These are phyloP conservation scores for Claviceps pusilla DNA, from an alignment of 2,329 filamentous ascomycete species.

Conservation along the genomic window DNA sequence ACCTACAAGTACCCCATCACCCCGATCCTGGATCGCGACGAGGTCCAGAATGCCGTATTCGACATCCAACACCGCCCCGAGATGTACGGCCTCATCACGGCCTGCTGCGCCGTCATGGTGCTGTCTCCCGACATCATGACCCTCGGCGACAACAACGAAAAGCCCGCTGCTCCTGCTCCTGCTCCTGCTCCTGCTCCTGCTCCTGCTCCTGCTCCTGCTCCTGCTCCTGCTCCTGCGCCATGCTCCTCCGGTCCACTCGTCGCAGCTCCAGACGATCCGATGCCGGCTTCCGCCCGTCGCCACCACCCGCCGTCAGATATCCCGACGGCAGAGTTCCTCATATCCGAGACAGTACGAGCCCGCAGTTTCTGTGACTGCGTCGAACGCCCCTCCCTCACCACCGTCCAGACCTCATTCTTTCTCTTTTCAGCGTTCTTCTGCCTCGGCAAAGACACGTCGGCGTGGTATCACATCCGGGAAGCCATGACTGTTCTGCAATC, in stretches of 20 bases:
- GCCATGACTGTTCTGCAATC: constrained; percentile 16
- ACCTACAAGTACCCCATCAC: constrained; percentile 21
- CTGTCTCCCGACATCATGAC: constrained; percentile 15
- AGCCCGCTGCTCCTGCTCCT: not conserved
- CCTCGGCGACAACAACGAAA: not conserved
- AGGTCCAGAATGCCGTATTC: constrained; percentile 8
- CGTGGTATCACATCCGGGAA: constrained; percentile 19
- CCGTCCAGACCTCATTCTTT: constrained; percentile 19
- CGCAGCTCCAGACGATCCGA: not conserved
- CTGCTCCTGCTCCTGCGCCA: not conserved
- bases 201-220: too few species aligned
- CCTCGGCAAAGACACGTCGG: constrained; percentile 17
- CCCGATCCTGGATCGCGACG: constrained; percentile 14
- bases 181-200: too few species aligned
- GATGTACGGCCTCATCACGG: constrained; percentile 14
- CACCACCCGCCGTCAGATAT: not conserved
- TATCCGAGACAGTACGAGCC: constrained; percentile 15
- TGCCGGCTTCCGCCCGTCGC: not conserved
- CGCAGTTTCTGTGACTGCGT: constrained; percentile 12
- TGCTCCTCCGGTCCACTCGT: not conserved
- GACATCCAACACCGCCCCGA: constrained; percentile 7
- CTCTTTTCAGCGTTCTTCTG: constrained; percentile 17
- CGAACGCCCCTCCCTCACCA: constrained; percentile 13
- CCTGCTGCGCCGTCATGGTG: constrained; percentile 16
- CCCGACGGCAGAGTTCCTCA: constrained; percentile 11